phyloP scores from a whole-genome alignment of 1,139 yeast genomes.

The Saccharomyces hybrid region DNA sequence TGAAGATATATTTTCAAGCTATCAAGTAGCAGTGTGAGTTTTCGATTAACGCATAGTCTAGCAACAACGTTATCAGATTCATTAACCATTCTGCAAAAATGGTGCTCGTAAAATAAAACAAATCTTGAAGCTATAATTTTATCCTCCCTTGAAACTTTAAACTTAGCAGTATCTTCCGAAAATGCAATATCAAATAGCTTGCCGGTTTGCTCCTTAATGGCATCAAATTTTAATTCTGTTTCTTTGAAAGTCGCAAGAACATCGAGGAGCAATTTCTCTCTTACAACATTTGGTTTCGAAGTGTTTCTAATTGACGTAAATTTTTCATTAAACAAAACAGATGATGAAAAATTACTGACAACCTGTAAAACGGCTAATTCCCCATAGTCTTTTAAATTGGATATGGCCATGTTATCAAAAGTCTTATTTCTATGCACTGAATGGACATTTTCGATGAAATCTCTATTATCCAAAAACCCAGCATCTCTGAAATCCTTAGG shows the following conservation, averaged over 20 bases:
- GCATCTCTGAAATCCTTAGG: slow-evolving; percentile 21
- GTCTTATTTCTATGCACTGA: slow-evolving; percentile 4
- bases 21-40: slow-evolving; percentile 3
- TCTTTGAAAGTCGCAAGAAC: slow-evolving; percentile 12
- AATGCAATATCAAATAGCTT: slow-evolving; percentile 17
- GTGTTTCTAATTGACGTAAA: slow-evolving; percentile 24
- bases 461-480: slow-evolving; percentile 22
- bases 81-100: slow-evolving; percentile 10
- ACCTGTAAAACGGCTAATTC: slow-evolving; percentile 16
- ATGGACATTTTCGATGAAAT: slow-evolving; percentile 16
- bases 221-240: slow-evolving; percentile 12
- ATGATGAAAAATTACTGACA: slow-evolving; percentile 15
- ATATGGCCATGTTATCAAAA: slow-evolving; percentile 15
- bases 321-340: slow-evolving; percentile 21
- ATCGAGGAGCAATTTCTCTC: slow-evolving; percentile 13
- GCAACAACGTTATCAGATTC: slow-evolving; percentile 18
- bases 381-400: slow-evolving; percentile 16
- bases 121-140: slow-evolving; percentile 11
- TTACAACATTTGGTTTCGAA: slow-evolving; percentile 18
- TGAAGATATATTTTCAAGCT: slow-evolving; percentile 5
- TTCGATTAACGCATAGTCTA: slow-evolving; percentile 14
- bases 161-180: slow-evolving; percentile 1
- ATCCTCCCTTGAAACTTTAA: slow-evolving; percentile 8
- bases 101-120: slow-evolving; percentile 13
- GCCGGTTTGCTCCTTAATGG: slow-evolving; percentile 17